Base-by-base conservation (phyloP, 2,329 filamentous ascomycete species). In the Cordyceps fumosorosea region DNA sequence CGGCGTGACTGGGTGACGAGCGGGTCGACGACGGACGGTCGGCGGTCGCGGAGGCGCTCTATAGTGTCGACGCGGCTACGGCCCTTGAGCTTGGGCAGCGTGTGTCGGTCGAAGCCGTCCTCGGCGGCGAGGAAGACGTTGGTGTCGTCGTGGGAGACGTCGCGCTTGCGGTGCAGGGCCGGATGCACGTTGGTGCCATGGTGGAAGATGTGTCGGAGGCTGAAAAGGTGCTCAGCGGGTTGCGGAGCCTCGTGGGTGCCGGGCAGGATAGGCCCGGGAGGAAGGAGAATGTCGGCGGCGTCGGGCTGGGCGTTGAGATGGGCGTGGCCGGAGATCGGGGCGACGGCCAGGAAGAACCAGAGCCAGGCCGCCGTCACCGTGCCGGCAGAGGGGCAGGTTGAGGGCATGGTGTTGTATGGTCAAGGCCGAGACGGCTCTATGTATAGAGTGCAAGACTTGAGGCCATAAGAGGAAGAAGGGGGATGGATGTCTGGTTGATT, bases 121-220 rank as follows among this genome's bases (percentile, higher is more conserved):
- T 88, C 85, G 57, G 81, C 81, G 12, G 83, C 79, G 62, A 89
- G 78, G 77, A 83, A 89, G 52, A 93, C 77, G 47, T 72, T 72
- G 20, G 72, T 69, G 40, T 80, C 76, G 18, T 87, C 82, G 22
- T 83, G 77, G 48, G 72, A 65, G 37, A 97, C 79, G 73, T 98
- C 91, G 64, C 89, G 81, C 68, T 85, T 87, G 63, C 88, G 83
- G 74, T 97, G 91, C 18, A 97, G 83, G 5, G 81, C 76, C 3
- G 93, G 93, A 67, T 96, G 85, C 67, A 83, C 78, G 73, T 93
- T 84, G 47, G 91, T 89, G 63, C 93, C 93, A 76, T 96, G 93
- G 73, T 97, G 93, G 76, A 91, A 95, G 70, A 98, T 88, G 75
- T 99, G 93, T 69, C 91, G 88, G 62, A 99, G 84, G 7, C 82